Evolutionary conservation across 1,139 yeast species (phyloP), one percentile per base, ranked within the genome.

Genomic region (Kazachstania sp.): DNA sequence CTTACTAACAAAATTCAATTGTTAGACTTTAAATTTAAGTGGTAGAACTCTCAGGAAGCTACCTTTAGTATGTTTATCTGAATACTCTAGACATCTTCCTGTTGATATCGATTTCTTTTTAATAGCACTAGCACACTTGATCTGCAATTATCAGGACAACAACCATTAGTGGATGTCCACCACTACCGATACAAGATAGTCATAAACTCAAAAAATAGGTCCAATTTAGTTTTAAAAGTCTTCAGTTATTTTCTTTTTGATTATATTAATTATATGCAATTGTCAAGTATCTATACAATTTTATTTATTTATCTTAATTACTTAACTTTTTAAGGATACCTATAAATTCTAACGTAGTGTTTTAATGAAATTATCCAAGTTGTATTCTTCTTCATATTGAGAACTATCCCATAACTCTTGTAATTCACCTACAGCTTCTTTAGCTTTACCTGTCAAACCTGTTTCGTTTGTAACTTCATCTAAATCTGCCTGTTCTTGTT

Each of bases 341-440:
- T 11, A 11, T 13, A 11, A 18, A 23, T 23, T 23, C 54, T 60
- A 70, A 53, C 68, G 71, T 54, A 87, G 75, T 20, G 86, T 83
- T 68, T 85, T 86, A 68, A 92, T 92, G 66, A 92, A 92, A 49
- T 84, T 81, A 66, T 90, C 97, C 68, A 92, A 77, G 62, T 92
- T 86, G 66, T 92, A 92, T 69, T 92, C 97, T 61, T 92, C 98
- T 56, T 90, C 96, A 62, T 92, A 92, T 67, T 92, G 97, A 44
- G 86, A 76, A 60, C 86, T 95, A 65, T 92, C 97, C 98, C 98
- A 92, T 51, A 92, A 74, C 60, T 90, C 97, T n/a, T 86, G 92
- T 55, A 90, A 73, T 57, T 86, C 95, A 32, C 92, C 94, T 47
- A 87, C 64, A 3, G 71, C 68, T 29, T 69, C 71, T 45, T 69